Percentiles rank a stretch among this genome's conserved stretches.
Conservation (phyloP, 164 flowering plant genomes). For the Annona cherimola region DNA sequence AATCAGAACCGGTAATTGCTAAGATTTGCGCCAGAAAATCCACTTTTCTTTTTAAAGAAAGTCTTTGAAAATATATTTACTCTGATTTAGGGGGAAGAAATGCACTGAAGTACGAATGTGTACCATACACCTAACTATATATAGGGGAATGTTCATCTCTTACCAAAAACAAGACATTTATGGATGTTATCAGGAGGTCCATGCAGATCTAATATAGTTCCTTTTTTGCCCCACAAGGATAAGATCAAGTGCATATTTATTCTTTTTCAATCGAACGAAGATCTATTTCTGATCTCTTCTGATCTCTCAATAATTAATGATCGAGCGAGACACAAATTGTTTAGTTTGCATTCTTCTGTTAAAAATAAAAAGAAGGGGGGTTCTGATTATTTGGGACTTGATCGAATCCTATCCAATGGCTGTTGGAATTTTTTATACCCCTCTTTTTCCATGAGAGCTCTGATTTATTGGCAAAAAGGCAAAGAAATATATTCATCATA, state of each 20-base stretch:
- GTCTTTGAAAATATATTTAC: too few species aligned
- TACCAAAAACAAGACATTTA: conserved; percentile 8
- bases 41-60: not conserved
- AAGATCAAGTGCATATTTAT: too few species aligned
- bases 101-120: not conserved
- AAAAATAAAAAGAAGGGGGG: not conserved
- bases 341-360: not conserved
- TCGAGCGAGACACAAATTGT: not conserved
- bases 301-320: not conserved
- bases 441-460: too few species aligned
- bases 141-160: conserved; percentile 4
- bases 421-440: too few species aligned
- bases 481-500: too few species aligned
- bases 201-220: conserved; percentile 3
- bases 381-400: not conserved
- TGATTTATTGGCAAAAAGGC: too few species aligned
- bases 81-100: not conserved
- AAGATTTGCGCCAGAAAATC: not conserved
- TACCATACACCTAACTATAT: not conserved
- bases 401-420: too few species aligned
- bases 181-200: conserved; percentile 10
- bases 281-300: too few species aligned
- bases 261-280: not conserved
- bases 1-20: not conserved
- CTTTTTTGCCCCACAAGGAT: not conserved